Evolutionary conservation across 768 basidiomycete species (phyloP).

Genomic region (Amanita exitialis): DNA sequence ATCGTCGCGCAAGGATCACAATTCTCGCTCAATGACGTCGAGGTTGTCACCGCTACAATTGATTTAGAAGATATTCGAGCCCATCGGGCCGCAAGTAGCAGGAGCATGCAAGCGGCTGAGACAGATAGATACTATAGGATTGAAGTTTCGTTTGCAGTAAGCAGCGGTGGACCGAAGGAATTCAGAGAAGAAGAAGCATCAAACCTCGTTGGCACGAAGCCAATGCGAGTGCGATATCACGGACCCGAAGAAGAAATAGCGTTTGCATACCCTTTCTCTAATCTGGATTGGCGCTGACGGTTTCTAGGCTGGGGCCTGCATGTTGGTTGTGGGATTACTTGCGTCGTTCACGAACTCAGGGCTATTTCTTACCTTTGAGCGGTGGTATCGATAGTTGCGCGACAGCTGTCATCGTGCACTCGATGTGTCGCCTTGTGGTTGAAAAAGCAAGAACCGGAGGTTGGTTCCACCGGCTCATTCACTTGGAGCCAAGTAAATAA

Average conservation of each 20-base stretch:
- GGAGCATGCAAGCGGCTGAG: conserved; percentile 83
- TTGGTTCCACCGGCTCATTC: conserved; percentile 20
- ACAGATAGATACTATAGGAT: conserved; percentile 73
- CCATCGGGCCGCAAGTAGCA: conserved; percentile 73
- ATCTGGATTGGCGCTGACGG: not conserved
- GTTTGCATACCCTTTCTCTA: conserved; percentile 37
- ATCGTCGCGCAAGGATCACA: conserved; percentile 94
- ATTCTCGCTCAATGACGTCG: conserved; percentile 92
- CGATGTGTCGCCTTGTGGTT: conserved; percentile 89
- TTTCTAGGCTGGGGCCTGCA: conserved; percentile 78
- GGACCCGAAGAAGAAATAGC: conserved; percentile 95
- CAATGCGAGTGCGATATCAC: conserved; percentile 61
- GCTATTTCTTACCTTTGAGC: conserved; percentile 91
- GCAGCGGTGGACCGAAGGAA: conserved; percentile 64
- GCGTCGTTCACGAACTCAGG: conserved; percentile 84
- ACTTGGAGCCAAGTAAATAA: not conserved
- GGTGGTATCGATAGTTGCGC: conserved; percentile 98
- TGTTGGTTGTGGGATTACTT: conserved; percentile 99
- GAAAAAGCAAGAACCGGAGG: conserved; percentile 70
- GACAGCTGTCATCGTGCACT: conserved; percentile 90
- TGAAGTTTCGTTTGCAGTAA: conserved; percentile 72
- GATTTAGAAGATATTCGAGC: conserved; percentile 96
- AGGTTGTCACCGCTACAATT: conserved; percentile 91
- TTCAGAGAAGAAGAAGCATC: conserved; percentile 40
- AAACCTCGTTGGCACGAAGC: conserved; percentile 25